phyloP scores from a whole-genome alignment of 768 basidiomycete genomes.

The Paxillus involutus region DNA sequence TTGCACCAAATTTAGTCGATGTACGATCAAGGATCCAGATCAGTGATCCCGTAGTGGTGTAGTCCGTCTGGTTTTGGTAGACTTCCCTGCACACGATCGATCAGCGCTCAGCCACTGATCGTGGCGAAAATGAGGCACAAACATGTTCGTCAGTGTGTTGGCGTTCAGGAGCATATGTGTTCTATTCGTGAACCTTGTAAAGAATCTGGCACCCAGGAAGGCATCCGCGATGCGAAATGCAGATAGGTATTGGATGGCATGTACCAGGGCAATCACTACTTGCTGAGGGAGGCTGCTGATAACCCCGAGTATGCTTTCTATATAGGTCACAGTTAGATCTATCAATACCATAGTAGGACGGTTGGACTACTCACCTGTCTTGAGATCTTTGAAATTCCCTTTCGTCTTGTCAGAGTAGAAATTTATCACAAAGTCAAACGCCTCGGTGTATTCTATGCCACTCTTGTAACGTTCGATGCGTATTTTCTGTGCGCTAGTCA shows the following conservation, averaged over 20 bases:
- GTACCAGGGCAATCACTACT: slow-evolving; percentile 72
- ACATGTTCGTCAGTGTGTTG: slow-evolving; percentile 84
- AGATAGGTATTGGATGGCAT: slow-evolving; percentile 66
- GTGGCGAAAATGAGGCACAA: slow-evolving; percentile 16
- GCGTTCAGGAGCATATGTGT: slow-evolving; percentile 86
- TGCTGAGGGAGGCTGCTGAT: slow-evolving; percentile 66
- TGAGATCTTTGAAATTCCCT: slow-evolving; percentile 37
- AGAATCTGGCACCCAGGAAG: slow-evolving; percentile 75
- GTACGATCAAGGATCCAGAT: slow-evolving; percentile 87
- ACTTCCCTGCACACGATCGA: slow-evolving; percentile 58
- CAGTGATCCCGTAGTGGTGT: slow-evolving; percentile 69
- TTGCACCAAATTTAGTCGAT: slow-evolving; percentile 84
- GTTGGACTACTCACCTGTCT: slow-evolving; percentile 12
- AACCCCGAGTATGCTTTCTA: slow-evolving; percentile 63
- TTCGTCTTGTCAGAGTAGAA: slow-evolving; percentile 63
- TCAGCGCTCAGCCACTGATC: background rate
- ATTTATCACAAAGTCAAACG: slow-evolving; percentile 62
- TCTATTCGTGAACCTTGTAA: slow-evolving; percentile 71
- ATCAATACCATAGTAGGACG: too few species aligned
- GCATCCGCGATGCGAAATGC: slow-evolving; percentile 78
- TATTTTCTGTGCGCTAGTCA: slow-evolving; percentile 41
- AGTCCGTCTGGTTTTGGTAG: slow-evolving; percentile 88
- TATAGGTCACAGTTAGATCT: background rate
- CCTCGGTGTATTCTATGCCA: slow-evolving; percentile 59
- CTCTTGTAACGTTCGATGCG: slow-evolving; percentile 64